phyloP scores from a whole-genome alignment of 441 rosid genomes.

The Capsella rubella region DNA sequence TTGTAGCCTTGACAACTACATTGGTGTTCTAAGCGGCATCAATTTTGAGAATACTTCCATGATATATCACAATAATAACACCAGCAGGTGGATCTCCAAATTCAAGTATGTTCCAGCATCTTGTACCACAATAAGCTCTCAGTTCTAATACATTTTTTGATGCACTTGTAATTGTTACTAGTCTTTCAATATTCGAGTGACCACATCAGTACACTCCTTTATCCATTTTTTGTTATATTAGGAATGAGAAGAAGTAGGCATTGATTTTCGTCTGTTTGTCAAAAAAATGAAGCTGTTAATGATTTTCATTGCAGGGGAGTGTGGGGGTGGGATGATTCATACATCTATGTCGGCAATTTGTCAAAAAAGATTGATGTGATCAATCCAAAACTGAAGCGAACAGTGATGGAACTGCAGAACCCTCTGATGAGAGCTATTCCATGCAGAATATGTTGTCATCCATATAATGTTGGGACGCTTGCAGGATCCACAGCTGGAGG shows the following conservation, averaged over 20 bases:
- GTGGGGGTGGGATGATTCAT: conserved; percentile 96
- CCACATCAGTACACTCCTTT: not conserved
- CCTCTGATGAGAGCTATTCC: conserved; percentile 59
- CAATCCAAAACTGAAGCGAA: conserved; percentile 46
- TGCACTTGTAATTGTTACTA: not conserved
- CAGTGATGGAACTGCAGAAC: conserved; percentile 52
- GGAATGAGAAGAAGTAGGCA: not conserved
- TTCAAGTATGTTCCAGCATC: conserved; percentile 61
- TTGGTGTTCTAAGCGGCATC: conserved; percentile 61
- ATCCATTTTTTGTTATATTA: not conserved
- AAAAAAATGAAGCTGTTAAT: not conserved
- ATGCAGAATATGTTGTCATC: conserved; percentile 70
- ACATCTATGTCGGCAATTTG: conserved; percentile 65
- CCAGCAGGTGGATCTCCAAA: conserved; percentile 71
- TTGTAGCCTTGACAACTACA: conserved; percentile 61
- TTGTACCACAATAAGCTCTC: conserved; percentile 14
- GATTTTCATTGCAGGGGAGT: conserved; percentile 54
- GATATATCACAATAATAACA: conserved; percentile 65
- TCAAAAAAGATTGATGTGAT: conserved; percentile 70
- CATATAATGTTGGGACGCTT: conserved; percentile 63
- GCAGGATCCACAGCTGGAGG: conserved; percentile 84
- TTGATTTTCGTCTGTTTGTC: not conserved
- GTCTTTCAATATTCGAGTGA: not conserved
- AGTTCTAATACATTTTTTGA: conserved; percentile 1
- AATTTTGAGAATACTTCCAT: conserved; percentile 56